Base-by-base conservation (phyloP, 805 yeast genomes). In the Kodamaea hsintzibuensis region DNA sequence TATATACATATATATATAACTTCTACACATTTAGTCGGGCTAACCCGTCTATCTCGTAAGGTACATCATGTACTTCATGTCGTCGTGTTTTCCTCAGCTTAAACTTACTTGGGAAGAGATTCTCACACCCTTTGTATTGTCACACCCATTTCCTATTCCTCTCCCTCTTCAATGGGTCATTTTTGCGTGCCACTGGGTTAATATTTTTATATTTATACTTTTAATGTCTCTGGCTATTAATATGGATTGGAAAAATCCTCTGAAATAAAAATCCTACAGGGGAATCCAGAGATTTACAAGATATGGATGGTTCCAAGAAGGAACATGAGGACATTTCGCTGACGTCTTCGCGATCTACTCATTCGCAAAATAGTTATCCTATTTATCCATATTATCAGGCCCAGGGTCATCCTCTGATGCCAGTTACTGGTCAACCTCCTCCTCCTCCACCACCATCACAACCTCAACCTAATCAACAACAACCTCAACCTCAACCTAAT, bases 281-380 rank as follows among this genome's bases (percentile, higher is more conserved):
- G n/a, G n/a, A n/a, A n/a, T n/a, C n/a, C n/a, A n/a, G n/a, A n/a
- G n/a, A n/a, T n/a, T 7, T 42, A 42, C 27, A 6, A 6, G 19
- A 13, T 18, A 45, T 27, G 48, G 48, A 45, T 14, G 33, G 35
- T 30, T 30, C 33, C 39, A 45, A 33, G 38, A 45, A 45, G 39
- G 48, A 45, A 45, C 18, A 9, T 7, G 50, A 47, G 30, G 50
- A 37, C 12, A 18, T 10, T 10, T 38, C 50, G 44, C 50, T 38
- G 50, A 47, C 27, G 10, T 47, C 50, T 19, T 38, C 50, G 19
- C 44, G 39, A 13, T 33, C 50, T 2, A 37, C 16, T 3, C n/a
- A 25, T 10, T 47, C 50, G 48, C 35, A 45, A n/a, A 19, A 17
- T 22, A 30, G 39, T 13, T 37, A 45, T 17, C 44, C 44, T 16